phyloP scores from a whole-genome alignment of 2,329 filamentous ascomycete species.

The Phyllosticta paracitricarpa region DNA sequence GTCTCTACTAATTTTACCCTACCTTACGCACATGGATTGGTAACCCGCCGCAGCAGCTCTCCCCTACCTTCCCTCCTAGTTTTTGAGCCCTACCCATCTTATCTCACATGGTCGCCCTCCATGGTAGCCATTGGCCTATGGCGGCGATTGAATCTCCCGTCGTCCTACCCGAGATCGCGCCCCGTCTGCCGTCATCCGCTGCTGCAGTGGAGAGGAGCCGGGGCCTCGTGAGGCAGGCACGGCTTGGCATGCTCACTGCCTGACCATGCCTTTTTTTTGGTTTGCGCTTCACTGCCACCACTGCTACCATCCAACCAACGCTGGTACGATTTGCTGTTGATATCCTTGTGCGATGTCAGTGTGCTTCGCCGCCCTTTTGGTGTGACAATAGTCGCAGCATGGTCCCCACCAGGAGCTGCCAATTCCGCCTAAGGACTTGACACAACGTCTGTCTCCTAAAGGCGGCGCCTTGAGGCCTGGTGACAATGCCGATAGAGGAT shows the following conservation, averaged over 20 bases:
- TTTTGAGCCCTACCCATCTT: neutral
- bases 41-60: neutral
- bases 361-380: neutral
- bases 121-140: neutral
- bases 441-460: neutral
- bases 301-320: neutral
- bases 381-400: neutral
- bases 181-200: neutral
- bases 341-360: neutral
- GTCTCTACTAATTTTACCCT: neutral
- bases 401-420: neutral
- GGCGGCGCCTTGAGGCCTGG: neutral
- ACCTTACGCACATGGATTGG: neutral
- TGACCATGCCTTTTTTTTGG: neutral
- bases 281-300: neutral
- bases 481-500: neutral
- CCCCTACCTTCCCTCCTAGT: neutral
- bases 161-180: neutral
- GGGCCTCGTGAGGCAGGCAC: neutral
- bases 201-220: neutral
- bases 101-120: neutral
- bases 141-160: neutral
- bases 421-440: neutral
- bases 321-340: neutral
- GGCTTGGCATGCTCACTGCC: neutral